Evolutionary conservation across 2,329 filamentous ascomycete species (phyloP), one percentile per base, ranked within the genome.

Genomic region (Aspergillus persii): DNA sequence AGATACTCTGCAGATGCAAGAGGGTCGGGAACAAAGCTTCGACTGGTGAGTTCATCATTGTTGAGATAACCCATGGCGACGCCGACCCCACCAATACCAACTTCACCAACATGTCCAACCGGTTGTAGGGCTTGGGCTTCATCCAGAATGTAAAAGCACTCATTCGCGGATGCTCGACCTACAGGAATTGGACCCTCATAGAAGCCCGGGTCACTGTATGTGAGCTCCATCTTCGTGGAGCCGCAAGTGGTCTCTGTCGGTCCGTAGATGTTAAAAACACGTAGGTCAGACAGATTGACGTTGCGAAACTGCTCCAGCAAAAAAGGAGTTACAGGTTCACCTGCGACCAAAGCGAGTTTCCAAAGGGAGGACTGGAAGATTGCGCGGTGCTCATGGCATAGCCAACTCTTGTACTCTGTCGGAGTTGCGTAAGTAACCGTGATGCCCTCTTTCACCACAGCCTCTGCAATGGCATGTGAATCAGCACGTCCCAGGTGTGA

Each of bases 111-210:
- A 23, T 23, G 18, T 23, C 81, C 0, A 75, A 69, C 1, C 74
- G 50, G 0, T 79, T 79, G 7, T 72, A 49, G 0, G 80, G 77
- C 2, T 79, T 67, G 3, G 76, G 74, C 2, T 75, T 62, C 30
- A 75, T 53, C 0, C 74, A 31, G 4, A 51, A 83, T 71, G 59
- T 77, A 80, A 27, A 73, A 53, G 1, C 64, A 65, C 52, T 74
- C 76, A 56, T 79, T 78, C 2, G 74, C 70, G 2, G 78, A 60
- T 2, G 72, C 64, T 12, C 55, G 53, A 7, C 74, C 70, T 2
- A 58, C 47, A 0, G 66, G 50, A 39, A 57, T 53, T 23, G 18
- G 18, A 23, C 18, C 18, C 18, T 23, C 18, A 23, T 23, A 23
- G 2, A 56, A 27, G 6, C 44, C n/a, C 8, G n/a, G 18, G 18